Evolutionary conservation across 257 asterid species (phyloP), one percentile per base, ranked within the genome.

Genomic region (Nicotiana benthamiana): DNA sequence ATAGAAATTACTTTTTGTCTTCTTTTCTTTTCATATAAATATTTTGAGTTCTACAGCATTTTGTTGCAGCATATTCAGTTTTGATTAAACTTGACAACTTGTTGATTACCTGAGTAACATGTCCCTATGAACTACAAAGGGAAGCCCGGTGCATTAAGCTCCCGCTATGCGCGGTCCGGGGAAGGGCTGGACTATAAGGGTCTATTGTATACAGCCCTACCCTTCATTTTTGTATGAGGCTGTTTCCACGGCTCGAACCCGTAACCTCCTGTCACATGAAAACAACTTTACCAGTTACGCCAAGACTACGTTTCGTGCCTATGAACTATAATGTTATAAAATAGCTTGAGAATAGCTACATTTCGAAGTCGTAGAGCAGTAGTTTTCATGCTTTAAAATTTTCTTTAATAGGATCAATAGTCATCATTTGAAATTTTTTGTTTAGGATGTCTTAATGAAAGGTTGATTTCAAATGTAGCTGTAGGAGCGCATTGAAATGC

Each of bases 1-100:
- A 90, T 79, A 88, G 76, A 83, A 87, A 48, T 26, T 26, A 26
- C 40, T 72, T 72, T 36, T 15, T 72, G 3, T 15, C 24, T 72
- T 72, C 16, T 46, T 24, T 30, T 72, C 6, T 48, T 34, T 51
- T 48, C 10, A 74, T 74, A 16, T 9, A 51, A 51, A 72, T 48
- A 15, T 24, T 40, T 24, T 6, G 28, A 16, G 78, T 48, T 24
- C 18, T 74, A 24, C 43, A 48, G 28, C 43, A 26, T 13, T 74
- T 74, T 74, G 61, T 15, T 64, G 74, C 74, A 28, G 46, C 48
- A 6, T 28, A 30, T 28, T 64, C 3, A 28, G 46, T 30, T 64
- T 74, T 11, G 9, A 15, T 30, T 7, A 65, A 63, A 65, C 48
- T 65, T 15, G 24, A 15, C 62, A 7, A 74, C 43, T 26, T 46